Evolutionary conservation across 2,329 filamentous ascomycete genomes (phyloP).

Genomic region (Xenoacremonium recifei): DNA sequence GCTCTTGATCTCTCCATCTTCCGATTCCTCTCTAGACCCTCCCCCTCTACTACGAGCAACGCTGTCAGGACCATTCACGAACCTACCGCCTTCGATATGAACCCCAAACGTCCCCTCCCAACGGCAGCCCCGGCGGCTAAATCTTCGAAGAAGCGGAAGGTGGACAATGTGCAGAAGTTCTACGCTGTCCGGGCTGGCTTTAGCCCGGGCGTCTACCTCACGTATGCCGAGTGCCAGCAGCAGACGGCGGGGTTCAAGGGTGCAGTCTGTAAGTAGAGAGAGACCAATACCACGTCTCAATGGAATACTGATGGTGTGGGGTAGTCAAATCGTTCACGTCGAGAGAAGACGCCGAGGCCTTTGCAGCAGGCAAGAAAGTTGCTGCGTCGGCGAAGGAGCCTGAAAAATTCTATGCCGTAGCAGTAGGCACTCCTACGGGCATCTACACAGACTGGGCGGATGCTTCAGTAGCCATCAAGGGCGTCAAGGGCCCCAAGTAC

Average conservation of each 20-base stretch:
- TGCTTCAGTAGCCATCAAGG: slow-evolving; percentile 70
- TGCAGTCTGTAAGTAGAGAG: slow-evolving; percentile 65
- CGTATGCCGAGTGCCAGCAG: slow-evolving; percentile 59
- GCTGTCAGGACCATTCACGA: too few species aligned
- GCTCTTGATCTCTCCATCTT: slow-evolving; percentile 20
- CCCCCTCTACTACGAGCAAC: slow-evolving; percentile 1
- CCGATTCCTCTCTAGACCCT: slow-evolving; percentile 23
- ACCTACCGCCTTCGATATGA: slow-evolving; percentile 20
- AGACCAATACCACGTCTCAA: too few species aligned
- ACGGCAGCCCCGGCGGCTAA: slow-evolving; percentile 12
- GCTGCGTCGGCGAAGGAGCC: slow-evolving; percentile 39
- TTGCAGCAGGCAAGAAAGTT: slow-evolving; percentile 59
- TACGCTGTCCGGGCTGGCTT: slow-evolving; percentile 61
- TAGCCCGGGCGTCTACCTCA: slow-evolving; percentile 59
- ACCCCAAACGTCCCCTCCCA: slow-evolving; percentile 29
- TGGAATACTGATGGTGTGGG: slow-evolving; percentile 11
- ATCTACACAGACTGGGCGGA: slow-evolving; percentile 66
- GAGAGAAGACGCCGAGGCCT: slow-evolving; percentile 74
- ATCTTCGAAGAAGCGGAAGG: slow-evolving; percentile 47
- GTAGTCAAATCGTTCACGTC: slow-evolving; percentile 78
- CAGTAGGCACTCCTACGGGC: slow-evolving; percentile 55
- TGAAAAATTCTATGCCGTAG: slow-evolving; percentile 59
- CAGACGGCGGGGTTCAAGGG: slow-evolving; percentile 62
- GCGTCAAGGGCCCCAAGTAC: slow-evolving; percentile 67
- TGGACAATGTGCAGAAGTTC: slow-evolving; percentile 52